Percentiles rank a stretch among this genome's conserved stretches.
Conservation (phyloP, 2,329 filamentous ascomycete genomes). For the Trichophyton rubrum region DNA sequence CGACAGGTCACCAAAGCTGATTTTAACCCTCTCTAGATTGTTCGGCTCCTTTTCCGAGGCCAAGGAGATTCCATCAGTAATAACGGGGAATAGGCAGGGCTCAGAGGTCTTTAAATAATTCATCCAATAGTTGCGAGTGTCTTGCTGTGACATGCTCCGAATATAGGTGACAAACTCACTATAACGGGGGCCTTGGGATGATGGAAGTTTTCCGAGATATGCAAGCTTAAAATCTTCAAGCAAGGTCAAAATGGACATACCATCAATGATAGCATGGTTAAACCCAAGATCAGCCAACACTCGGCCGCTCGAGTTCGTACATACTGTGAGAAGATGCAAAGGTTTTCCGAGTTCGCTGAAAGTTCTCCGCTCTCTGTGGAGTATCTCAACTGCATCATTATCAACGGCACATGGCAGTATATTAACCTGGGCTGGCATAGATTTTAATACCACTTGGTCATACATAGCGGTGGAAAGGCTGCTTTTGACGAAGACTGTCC, state of each 20-base stretch:
- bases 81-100: constrained; percentile 30
- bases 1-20: constrained; percentile 3
- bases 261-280: constrained; percentile 36
- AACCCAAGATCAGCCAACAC: constrained; percentile 30
- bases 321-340: constrained; percentile 28
- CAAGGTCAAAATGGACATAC: constrained; percentile 31
- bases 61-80: constrained; percentile 14
- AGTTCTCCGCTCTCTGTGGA: not conserved
- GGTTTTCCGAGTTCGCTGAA: constrained; percentile 14
- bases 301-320: constrained; percentile 18
- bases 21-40: constrained; percentile 12
- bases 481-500: constrained; percentile 21
- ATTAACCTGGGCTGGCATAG: not conserved
- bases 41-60: constrained; percentile 15
- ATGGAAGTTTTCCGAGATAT: constrained; percentile 23
- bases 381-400: not conserved
- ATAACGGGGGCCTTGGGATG: constrained; percentile 23
- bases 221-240: constrained; percentile 27
- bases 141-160: constrained; percentile 18
- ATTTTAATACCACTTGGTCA: constrained; percentile 10
- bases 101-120: constrained; percentile 27
- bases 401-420: not conserved
- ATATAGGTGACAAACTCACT: constrained; percentile 26
- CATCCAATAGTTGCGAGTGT: constrained; percentile 31
- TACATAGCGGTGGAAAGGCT: constrained; percentile 13